Conservation (phyloP, 257 asterid genomes). For the Salvia splendens region DNA sequence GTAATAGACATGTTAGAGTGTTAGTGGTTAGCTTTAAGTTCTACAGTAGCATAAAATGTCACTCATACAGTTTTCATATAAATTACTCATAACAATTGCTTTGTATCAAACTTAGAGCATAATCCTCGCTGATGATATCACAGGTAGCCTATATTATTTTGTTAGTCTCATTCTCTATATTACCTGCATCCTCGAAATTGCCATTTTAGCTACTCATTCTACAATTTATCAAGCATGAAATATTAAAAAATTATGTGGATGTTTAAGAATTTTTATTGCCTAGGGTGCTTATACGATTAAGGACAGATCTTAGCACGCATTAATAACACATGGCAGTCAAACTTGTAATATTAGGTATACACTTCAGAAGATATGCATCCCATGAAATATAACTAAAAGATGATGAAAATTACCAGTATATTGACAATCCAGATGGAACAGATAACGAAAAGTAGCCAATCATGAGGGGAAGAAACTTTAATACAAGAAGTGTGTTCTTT, state of each 20-base stretch:
- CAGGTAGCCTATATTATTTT: constrained; percentile 6
- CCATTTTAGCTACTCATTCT: constrained; percentile 9
- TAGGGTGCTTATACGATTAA: neutral
- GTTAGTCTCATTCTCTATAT: neutral
- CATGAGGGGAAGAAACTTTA: constrained; percentile 98
- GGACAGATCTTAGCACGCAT: constrained; percentile 22
- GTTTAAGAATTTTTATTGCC: neutral
- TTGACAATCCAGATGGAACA: constrained; percentile 97
- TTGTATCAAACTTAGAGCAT: constrained; percentile 3
- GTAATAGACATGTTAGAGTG: constrained; percentile 1
- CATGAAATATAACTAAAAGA: constrained; percentile 23
- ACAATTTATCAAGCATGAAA: neutral
- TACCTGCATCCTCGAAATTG: neutral
- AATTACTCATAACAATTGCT: neutral
- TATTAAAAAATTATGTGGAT: neutral
- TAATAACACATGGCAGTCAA: neutral
- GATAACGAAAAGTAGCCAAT: constrained; percentile 98
- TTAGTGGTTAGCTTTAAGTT: constrained; percentile 18
- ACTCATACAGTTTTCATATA: neutral
- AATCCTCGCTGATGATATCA: constrained; percentile 27
- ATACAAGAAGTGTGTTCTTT: constrained; percentile 88
- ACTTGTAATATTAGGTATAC: constrained; percentile 3
- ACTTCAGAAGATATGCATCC: constrained; percentile 18
- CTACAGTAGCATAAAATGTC: constrained; percentile 2
- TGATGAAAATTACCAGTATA: constrained; percentile 72